Base-by-base conservation (phyloP, 257 asterid genomes). In the Ophiorrhiza pumila region DNA sequence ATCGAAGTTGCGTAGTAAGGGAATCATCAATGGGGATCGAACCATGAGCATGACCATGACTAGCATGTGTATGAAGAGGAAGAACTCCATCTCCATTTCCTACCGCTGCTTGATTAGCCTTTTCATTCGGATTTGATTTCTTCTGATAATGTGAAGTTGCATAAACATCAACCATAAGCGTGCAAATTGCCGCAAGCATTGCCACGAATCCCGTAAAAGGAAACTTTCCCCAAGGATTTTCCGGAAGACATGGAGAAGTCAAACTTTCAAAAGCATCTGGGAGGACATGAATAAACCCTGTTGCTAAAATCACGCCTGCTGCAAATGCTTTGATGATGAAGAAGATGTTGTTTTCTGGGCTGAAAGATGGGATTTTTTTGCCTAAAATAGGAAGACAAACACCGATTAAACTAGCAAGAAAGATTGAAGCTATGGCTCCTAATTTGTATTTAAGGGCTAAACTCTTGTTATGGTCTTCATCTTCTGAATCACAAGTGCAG, bases 251-350 rank as follows among this genome's bases (percentile, higher is more conserved):
- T 2, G 79, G 74, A 7, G 69, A 57, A 8, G 64, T 68, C 29
- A 75, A 27, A 17, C 55, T 46, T 1, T 74, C 79, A 29, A 74
- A 74, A 0, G 82, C 80, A 17, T 78, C 80, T 0, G 82, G 82
- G 7, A 81, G 65, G 5, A 81, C 80, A 17, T 81, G 85, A 45
- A 81, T 74, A 45, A 77, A 77, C 1, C 85, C 82, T 1, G 82
- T 81, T 0, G 85, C 80, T 23, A 81, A 37, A 45, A 81, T 81
- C 2, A 78, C 80, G 0, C 87, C 85, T 2, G 87, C 83, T 0
- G 85, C 87, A 1, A 83, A 83, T 6, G 82, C 81, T 31, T 83
- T 83, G 5, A 80, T 68, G 17, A 83, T 52, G 13, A 80, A 61
- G 63, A 83, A 80, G 10, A 76, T 43, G 39, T 61, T 59, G 2